Base-by-base conservation (phyloP, 768 basidiomycete genomes). In the Leucocoprinus sp. region DNA sequence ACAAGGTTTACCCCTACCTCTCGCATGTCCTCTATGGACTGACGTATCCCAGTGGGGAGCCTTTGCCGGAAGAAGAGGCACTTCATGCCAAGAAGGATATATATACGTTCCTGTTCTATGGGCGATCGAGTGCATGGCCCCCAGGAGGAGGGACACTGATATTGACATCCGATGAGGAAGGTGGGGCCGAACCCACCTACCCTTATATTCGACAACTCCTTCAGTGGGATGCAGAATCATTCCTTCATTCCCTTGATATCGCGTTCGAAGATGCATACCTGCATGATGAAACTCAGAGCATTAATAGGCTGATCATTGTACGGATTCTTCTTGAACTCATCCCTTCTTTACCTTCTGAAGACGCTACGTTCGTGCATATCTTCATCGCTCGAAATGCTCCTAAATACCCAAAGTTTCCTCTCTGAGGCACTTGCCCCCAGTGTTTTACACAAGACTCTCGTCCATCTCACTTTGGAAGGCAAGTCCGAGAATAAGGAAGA, bases 341-440 rank as follows among this genome's bases (percentile, higher is more conserved):
- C 5, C 68, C 78, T 4, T 70, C 75, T 39, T 63, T 92, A 21
- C 64, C 77, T 0, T 62, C 75, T 22, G 62, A 72, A 31, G 91
- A 89, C 58, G 65, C 68, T 48, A 92, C 88, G 2, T 88, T 99
- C 61, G 73, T 95, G 40, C 81, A 93, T 57, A 98, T 99, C 50
- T 99, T 99, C 64, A 75, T 98, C 46, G 90, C 96, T 3, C 84
- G 93, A 48, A 99, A 98, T 61, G 79, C 96, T 8, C 91, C 96
- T 0, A 98, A 97, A 65, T 99, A 98, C 64, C 81, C 86, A 1
- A 93, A 96, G 63, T 90, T n/a, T 82, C 61, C 72, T 92, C 38
- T 39, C 24, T 2, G 37, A 39, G n/a, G 63, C 75, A 50, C 68
- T 92, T 33, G 64, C 82, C 0, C 76, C 83, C 1, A 81, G 75